Base-by-base conservation (phyloP, 129 eudicot genomes). In the Chrysanthemum makinoi region DNA sequence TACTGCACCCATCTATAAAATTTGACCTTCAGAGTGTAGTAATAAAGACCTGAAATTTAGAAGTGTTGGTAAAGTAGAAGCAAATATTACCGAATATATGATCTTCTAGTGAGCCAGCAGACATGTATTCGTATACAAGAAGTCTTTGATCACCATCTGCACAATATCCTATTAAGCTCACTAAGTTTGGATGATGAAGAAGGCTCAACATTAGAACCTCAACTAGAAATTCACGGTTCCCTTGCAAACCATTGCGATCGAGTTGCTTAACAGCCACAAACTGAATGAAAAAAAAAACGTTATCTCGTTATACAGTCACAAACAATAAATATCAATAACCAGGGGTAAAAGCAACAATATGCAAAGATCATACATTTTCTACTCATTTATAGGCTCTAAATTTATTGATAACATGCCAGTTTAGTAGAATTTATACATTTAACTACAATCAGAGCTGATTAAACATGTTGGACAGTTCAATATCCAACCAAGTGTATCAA, bases 141-240 rank as follows among this genome's bases (percentile, higher is more conserved):
- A 93, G 90, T 69, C 96, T 85, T 69, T 92, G 98, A 68, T 92
- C 95, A 43, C 98, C 98, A 76, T 92, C 96, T n/a, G 96, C 96
- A 77, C 98, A 92, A 71, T 89, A 92, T 53, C 98, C 98, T 10
- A 89, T 87, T 15, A 92, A 83, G 74, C 85, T 87, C 55, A 93
- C 98, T 70, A 93, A 67, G 80, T 93, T 78, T 14, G 81, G 77
- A 74, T 93, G 88, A 78, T 93, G 95, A 61, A 93, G 87, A 72
- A 86, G 96, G 79, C 95, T 89, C 54, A 93, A 79, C 96, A 93
- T 89, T 83, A 89, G 69, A 70, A 93, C 96, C 77, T 93, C 98
- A 0, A 93, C 87, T 51, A 87, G 83, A 78, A 93, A 93, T 77
- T 93, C 98, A 16, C 71, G 79, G 79, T 89, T 89, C 63, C 98